phyloP scores from a whole-genome alignment of 768 basidiomycete genomes.

The Leucosporidium creatinivorum region DNA sequence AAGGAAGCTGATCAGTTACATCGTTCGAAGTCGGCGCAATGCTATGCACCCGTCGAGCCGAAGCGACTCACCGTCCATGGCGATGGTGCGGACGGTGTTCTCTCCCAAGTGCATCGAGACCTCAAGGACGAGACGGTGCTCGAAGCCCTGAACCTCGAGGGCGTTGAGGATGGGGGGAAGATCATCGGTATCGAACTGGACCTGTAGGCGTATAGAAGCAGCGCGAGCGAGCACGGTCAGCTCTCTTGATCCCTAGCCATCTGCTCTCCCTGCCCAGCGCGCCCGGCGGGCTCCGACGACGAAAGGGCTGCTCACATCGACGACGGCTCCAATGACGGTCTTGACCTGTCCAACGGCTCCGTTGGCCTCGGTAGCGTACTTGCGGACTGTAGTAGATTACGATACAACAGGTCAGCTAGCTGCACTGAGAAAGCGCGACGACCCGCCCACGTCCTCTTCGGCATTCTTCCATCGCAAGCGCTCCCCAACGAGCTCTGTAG shows the following conservation, averaged over 20 bases:
- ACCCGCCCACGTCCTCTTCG: neutral
- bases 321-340: slow-evolving; percentile 99
- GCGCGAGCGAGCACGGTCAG: neutral
- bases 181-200: slow-evolving; percentile 84
- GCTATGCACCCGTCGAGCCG: too few relatives aligned
- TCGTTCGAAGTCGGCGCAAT: neutral
- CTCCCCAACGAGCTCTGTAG: neutral
- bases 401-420: neutral
- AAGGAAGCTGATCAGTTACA: neutral
- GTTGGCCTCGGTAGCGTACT: slow-evolving; percentile 35
- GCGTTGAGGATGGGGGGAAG: slow-evolving; percentile 98
- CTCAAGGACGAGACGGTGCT: slow-evolving; percentile 96
- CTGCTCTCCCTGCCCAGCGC: neutral
- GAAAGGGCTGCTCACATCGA: slow-evolving; percentile 59
- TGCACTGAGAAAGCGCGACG: too few relatives aligned
- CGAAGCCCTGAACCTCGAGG: slow-evolving; percentile 93
- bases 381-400: slow-evolving; percentile 21
- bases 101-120: slow-evolving; percentile 98
- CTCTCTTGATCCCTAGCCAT: neutral
- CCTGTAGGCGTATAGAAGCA: slow-evolving; percentile 1
- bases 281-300: slow-evolving; percentile 3
- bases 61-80: slow-evolving; percentile 58
- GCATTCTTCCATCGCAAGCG: neutral
- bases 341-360: slow-evolving; percentile 44
- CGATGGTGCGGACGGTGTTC: slow-evolving; percentile 98